Evolutionary conservation across 2,329 filamentous ascomycete genomes (phyloP).

Genomic region (Coniella lustricola): DNA sequence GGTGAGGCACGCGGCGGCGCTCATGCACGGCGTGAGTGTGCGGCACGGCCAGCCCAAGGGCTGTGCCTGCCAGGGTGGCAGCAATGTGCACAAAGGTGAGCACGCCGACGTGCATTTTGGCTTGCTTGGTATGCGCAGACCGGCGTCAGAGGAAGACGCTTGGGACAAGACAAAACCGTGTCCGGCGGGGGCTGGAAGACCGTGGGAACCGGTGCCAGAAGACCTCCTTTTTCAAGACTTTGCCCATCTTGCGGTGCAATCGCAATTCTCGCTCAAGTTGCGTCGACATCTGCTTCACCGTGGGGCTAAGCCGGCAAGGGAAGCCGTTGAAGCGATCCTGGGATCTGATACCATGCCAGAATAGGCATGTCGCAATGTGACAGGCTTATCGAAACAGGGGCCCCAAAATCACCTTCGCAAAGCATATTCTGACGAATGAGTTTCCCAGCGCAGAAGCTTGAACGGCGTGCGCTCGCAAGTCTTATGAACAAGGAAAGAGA

Average conservation of each 20-base stretch:
- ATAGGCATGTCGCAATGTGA: not conserved
- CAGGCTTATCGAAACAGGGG: not conserved
- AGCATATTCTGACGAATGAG: not conserved
- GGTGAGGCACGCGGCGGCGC: conserved; percentile 6
- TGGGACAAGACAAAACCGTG: not conserved
- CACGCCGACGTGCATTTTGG: conserved; percentile 3
- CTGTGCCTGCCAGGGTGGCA: conserved; percentile 6
- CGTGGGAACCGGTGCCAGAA: not conserved
- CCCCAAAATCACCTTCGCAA: not conserved
- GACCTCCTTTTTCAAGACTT: not conserved
- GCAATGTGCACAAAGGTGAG: conserved; percentile 1
- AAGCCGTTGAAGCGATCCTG: not conserved
- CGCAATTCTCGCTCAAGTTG: not conserved
- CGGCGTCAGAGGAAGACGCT: not conserved
- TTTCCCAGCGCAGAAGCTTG: not conserved
- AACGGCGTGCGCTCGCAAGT: not conserved
- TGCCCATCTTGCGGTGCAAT: not conserved
- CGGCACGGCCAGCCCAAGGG: conserved; percentile 3
- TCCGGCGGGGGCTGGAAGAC: not conserved
- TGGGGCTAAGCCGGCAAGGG: not conserved
- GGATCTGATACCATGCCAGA: not conserved
- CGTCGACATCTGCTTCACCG: not conserved
- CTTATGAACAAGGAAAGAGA: no score
- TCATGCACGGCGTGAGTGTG: conserved; percentile 9
- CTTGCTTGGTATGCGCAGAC: not conserved